Conservation (phyloP, 768 basidiomycete species). For the Tylopilus balloui region DNA sequence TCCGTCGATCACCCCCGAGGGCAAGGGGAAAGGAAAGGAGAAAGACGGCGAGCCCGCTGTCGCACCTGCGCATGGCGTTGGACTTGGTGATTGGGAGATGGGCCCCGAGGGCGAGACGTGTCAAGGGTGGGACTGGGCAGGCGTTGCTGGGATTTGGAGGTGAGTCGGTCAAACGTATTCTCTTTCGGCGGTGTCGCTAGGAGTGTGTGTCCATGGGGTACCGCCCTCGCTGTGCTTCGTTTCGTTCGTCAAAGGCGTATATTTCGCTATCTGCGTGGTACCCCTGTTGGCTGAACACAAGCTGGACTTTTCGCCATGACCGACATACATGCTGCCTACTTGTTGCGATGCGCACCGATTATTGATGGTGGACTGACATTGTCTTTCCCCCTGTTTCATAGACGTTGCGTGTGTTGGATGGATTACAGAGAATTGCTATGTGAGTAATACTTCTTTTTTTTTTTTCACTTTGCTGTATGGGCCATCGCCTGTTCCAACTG, state of each 20-base stretch:
- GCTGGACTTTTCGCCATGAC: background rate
- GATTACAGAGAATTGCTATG: slow-evolving; percentile 52
- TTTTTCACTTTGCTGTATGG: background rate
- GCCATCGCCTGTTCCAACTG: too few relatives aligned
- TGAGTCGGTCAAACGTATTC: slow-evolving; percentile 23
- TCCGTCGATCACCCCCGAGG: background rate
- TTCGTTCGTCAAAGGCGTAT: too few relatives aligned
- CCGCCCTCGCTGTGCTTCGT: background rate
- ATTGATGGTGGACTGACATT: slow-evolving; percentile 3
- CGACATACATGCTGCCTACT: background rate
- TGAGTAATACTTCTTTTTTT: slow-evolving; percentile 25
- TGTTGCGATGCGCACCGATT: background rate
- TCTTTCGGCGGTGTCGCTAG: background rate
- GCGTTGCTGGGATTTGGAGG: slow-evolving; percentile 51
- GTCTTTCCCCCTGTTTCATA: slow-evolving; percentile 14
- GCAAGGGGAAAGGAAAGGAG: slow-evolving; percentile 21
- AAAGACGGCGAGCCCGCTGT: background rate
- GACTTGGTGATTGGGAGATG: slow-evolving; percentile 20
- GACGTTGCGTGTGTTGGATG: slow-evolving; percentile 56
- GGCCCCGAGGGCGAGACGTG: slow-evolving; percentile 22
- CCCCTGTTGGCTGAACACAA: too few relatives aligned
- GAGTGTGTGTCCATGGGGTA: too few relatives aligned
- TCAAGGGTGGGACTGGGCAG: slow-evolving; percentile 59
- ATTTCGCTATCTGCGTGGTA: background rate
- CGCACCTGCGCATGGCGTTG: background rate